Evolutionary conservation across 306 rosid genomes (phyloP), one percentile per base, ranked within the genome.

Genomic region (Prunus salicina): DNA sequence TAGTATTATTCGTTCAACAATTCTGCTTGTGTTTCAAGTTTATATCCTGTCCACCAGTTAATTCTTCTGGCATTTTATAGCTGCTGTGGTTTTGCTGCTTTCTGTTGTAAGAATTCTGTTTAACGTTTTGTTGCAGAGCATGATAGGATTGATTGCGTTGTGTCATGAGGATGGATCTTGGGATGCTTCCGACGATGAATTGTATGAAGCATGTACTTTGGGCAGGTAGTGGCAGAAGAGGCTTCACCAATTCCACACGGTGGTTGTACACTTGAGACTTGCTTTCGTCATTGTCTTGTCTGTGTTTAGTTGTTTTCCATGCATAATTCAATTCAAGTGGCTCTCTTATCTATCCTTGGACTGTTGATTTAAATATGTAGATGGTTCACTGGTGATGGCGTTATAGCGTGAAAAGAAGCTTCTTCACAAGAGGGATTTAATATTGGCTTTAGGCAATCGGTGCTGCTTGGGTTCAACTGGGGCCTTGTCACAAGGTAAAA

Each of bases 401-500:
- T 94, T 58, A 72, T 89, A 12, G 91, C 91, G 0, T 96, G 91
- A 74, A 90, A 94, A 88, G 95, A 89, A 87, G 91, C 91, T 79
- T 79, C 96, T 34, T 83, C 95, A 16, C 98, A 92, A 76, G 93
- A 90, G 81, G 98, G 93, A 20, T 91, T 91, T 71, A 94, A 90
- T 80, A 63, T 84, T 16, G 96, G 98, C 67, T 94, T 90, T 82
- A 91, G 86, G 83, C 82, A 85, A 78, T 90, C 97, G 3, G 91
- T 88, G 32, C 73, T 72, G 61, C 76, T 74, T 43, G 95, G 96
- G 75, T 87, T 82, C 82, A 83, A 78, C 53, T 90, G 86, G 92
- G 98, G 97, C 67, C 75, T 89, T 80, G 94, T 88, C 50, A 85
- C 96, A 90, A 96, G 97, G 89, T 92, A 78, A 81, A 93, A 60